Evolutionary conservation across 2,329 filamentous ascomycete species (phyloP).

Genomic region (Rosellinia necatrix): DNA sequence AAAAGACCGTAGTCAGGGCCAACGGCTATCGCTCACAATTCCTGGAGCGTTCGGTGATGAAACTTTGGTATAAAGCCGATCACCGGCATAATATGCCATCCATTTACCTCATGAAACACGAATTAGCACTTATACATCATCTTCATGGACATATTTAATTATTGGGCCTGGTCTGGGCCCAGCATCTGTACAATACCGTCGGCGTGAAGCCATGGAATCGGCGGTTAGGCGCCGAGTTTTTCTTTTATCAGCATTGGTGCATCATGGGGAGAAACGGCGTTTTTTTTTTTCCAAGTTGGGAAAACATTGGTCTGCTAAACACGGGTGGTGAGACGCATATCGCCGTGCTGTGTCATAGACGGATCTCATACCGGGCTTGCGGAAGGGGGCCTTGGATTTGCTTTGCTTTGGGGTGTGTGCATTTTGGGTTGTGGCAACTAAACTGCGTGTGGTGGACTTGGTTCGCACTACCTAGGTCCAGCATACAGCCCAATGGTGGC

Average conservation of each 20-base stretch:
- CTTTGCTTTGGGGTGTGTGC: conserved; percentile 41
- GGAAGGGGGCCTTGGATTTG: conserved; percentile 41
- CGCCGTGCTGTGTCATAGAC: conserved; percentile 29
- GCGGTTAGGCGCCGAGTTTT: conserved; percentile 20
- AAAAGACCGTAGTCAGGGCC: conserved; percentile 37
- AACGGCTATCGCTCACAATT: conserved; percentile 46
- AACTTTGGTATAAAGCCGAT: conserved; percentile 20
- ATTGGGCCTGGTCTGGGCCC: conserved; percentile 16
- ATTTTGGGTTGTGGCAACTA: conserved; percentile 34
- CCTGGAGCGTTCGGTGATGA: conserved; percentile 37
- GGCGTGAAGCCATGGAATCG: conserved; percentile 14
- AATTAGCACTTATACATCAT: conserved; percentile 24
- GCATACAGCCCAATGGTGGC: background rate
- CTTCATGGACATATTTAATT: conserved; percentile 21
- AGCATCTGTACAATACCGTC: conserved; percentile 35
- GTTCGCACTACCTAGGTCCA: conserved; percentile 4
- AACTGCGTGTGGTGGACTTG: conserved; percentile 44
- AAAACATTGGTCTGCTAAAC: conserved; percentile 7
- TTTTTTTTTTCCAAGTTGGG: conserved; percentile 25
- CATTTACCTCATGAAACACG: conserved; percentile 25
- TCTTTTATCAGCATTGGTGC: conserved; percentile 25
- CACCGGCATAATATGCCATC: background rate
- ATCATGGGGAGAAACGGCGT: conserved; percentile 26
- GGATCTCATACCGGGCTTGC: conserved; percentile 38
- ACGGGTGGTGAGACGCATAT: conserved; percentile 27